Evolutionary conservation across 2,329 filamentous ascomycete genomes (phyloP).

Genomic region (Fusarium ambrosium): DNA sequence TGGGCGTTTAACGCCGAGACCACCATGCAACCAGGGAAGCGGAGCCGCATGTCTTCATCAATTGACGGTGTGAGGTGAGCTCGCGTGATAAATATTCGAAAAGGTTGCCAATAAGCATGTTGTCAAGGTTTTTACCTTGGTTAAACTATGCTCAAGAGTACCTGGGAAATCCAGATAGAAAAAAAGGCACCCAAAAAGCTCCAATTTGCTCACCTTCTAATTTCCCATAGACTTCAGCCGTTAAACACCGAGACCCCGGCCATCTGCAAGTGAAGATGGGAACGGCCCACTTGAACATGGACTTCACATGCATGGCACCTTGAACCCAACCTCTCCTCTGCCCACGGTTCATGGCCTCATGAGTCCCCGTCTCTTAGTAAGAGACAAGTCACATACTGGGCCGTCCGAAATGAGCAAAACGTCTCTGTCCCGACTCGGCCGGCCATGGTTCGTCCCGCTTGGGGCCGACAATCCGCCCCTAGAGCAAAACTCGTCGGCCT

Average conservation of each 20-base stretch:
- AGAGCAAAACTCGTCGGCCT: slow-evolving; percentile 34
- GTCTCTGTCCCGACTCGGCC: slow-evolving; percentile 26
- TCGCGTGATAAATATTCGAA: not conserved
- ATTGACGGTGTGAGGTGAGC: not conserved
- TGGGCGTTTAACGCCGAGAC: slow-evolving; percentile 25
- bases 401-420: not conserved
- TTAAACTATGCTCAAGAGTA: not conserved
- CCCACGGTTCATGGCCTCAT: slow-evolving; percentile 1
- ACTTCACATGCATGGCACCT: not conserved
- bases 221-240: not conserved
- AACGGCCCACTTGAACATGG: slow-evolving; percentile 6
- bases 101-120: not conserved
- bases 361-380: slow-evolving; percentile 1
- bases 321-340: slow-evolving; percentile 2
- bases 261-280: not conserved
- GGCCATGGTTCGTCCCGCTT: slow-evolving; percentile 39
- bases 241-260: not conserved
- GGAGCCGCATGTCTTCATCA: slow-evolving; percentile 6
- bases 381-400: not conserved
- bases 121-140: not conserved
- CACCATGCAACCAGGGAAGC: slow-evolving; percentile 7
- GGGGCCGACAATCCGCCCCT: slow-evolving; percentile 36
- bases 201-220: not conserved
- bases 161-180: not conserved
- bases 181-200: not conserved